Base-by-base conservation (phyloP, 192 early-diverging fungal species). In the Coemansia sp. region DNA sequence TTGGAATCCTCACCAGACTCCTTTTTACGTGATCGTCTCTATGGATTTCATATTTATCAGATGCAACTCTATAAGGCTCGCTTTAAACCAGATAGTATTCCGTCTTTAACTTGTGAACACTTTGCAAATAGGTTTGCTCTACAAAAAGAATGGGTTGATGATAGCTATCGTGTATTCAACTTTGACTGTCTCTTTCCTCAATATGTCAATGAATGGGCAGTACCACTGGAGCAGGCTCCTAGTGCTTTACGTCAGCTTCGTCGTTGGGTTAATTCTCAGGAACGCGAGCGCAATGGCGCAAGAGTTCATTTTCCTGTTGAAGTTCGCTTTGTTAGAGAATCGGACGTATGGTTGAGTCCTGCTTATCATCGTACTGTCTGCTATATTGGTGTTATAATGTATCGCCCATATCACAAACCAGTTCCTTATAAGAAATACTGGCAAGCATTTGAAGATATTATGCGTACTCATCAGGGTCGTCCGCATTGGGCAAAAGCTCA, bases 401-500 rank as follows among this genome's bases (percentile, higher is more conserved):
- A 64, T 39, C 88, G 91, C 57, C 91, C 91, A 0, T 91, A 87
- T 65, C 79, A 83, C 51, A 78, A 72, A 51, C 70, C 86, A 19
- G 87, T 93, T 0, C 86, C 90, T 9, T 90, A 93, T 67, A 88
- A 86, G 56, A 83, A 87, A 20, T 89, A 89, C 60, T 91, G 90
- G 91, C 59, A 67, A 14, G 87, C 71, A 1, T 93, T 83, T 57
- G 91, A 93, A 73, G 73, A 86, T 30, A 87, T 91, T 36, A 90
- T 93, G 91, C 71, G 87, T 21, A 73, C 78, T 1, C 84, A 82
- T 21, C 71, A 66, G 6, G 91, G 91, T 0, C 74, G 90, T 19
- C 91, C 91, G 42, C 90, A 93, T 59, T 93, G 91, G 91, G 91
- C 90, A 57, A 91, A 91, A 73, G 85, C 85, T 0, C 91, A 93